Base-by-base conservation (phyloP, 495 filamentous ascomycete genomes). In the Xylaria scruposa region DNA sequence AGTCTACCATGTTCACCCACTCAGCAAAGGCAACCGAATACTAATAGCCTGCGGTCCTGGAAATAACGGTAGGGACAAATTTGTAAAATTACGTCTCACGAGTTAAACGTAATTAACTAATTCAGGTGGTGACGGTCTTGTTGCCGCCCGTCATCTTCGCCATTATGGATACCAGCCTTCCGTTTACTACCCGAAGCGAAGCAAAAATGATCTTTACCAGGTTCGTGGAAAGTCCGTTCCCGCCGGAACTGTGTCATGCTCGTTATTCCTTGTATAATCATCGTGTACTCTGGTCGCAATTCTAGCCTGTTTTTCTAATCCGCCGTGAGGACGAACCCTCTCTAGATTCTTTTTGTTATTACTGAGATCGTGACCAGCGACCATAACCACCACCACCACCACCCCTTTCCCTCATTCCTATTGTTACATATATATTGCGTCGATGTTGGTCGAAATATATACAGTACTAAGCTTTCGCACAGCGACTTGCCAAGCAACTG, bases 31-130 rank as follows among this genome's bases (percentile, higher is more conserved):
- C 4, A 89, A 86, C 66, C 87, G 91, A 60, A 83, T 99, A 54
- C 88, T 99, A 44, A 90, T 99, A 3, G 93, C 94, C 68, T 97
- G 95, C 74, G 96, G 96, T 36, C 96, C 96, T 56, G 94, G 94
- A 51, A 98, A 98, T 79, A 98, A 98, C 76, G 94, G 94, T 95
- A 82, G 73, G 84, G 78, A 1, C 46, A 2, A 40, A 29, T 33
- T 0, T 24, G 7, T 3, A 15, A 4, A 21, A 10, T 15, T 24
- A 17, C 21, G 9, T 46, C 12, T 38, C 54, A 19, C 19, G 36
- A 58, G 15, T 21, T 61, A 17, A 53, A 29, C 61, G 29, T 72
- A 67, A 70, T 79, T 83, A 58, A 82, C 77, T 29, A 29, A 47
- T 49, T 29, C 75, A 89, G 94, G 96, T 73, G 96, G 96, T 31